Evolutionary conservation across 495 filamentous ascomycete species (phyloP).

Genomic region (Aspergillus nanangensis): DNA sequence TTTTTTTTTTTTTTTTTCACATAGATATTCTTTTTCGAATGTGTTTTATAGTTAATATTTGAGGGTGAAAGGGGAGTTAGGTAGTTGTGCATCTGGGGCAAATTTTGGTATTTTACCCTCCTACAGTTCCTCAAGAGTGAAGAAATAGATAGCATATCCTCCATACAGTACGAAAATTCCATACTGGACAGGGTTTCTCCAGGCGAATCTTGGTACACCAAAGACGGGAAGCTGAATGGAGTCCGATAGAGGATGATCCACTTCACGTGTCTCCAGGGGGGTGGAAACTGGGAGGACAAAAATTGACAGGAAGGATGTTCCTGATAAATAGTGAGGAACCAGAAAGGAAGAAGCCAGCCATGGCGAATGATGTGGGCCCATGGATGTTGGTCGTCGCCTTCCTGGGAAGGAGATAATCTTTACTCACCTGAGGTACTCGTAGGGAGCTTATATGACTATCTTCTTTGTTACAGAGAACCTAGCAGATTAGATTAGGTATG

Average conservation of each 20-base stretch:
- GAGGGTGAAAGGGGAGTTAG: too few species aligned
- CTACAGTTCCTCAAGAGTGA: too few species aligned
- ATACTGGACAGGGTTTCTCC: conserved; percentile 13
- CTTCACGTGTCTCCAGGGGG: conserved; percentile 12
- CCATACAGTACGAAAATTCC: not conserved
- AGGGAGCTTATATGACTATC: not conserved
- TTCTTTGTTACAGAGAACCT: not conserved
- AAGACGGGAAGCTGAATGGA: conserved; percentile 11
- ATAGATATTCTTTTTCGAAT: too few species aligned
- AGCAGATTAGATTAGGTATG: too few species aligned
- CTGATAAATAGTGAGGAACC: too few species aligned
- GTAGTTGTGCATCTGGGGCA: too few species aligned
- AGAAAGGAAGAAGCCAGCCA: too few species aligned
- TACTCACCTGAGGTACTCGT: too few species aligned
- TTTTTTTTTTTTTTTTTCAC: not conserved
- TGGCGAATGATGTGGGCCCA: too few species aligned
- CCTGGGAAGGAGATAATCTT: not conserved
- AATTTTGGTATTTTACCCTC: too few species aligned
- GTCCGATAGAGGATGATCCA: conserved; percentile 12
- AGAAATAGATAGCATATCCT: not conserved
- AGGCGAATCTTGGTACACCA: conserved; percentile 22
- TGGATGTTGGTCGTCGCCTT: not conserved
- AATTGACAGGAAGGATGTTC: conserved; percentile 1
- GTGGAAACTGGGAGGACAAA: not conserved
- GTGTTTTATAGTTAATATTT: too few species aligned